Base-by-base conservation (phyloP, 257 asterid species). In the Scutellaria baicalensis region DNA sequence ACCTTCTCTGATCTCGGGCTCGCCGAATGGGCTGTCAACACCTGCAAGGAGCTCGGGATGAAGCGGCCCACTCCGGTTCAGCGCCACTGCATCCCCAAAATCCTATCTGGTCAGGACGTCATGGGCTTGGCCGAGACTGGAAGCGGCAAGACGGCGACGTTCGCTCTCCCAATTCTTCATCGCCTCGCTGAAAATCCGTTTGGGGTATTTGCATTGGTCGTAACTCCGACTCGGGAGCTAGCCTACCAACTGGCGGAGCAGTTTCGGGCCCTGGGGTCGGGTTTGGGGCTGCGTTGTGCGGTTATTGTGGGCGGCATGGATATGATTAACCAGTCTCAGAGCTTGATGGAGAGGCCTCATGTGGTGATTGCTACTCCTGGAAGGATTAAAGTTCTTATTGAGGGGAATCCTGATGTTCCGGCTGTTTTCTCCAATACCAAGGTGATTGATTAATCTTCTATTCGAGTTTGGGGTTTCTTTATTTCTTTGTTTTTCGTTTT, bases 241-340 rank as follows among this genome's bases (percentile, higher is more conserved):
- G 99, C 97, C 7, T 84, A 72, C 77, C 97, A 94, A 74, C 78
- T 94, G 72, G 97, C 97, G 0, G 97, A 94, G 78, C 97, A 94
- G 84, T 94, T 94, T 77, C 75, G 93, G 20, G 97, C 99, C 0
- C 81, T 94, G 0, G 97, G 97, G 5, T 86, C 96, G 33, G 81
- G 93, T 9, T 55, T 94, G 81, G 90, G 85, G 27, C 73, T 94
- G 72, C 86, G 97, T 45, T 84, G 90, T 45, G 75, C 87, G 0
- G 99, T 88, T 47, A 70, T 94, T 47, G 89, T 89, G 3, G 99
- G 99, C n/a, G 99, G 99, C 14, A 86, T 94, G 96, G 95, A 94
- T 83, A 84, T 83, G 81, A 75, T 89, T 11, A 85, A 47, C 73
- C 99, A 94, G 83, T 66, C 98, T 0, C 88, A 85, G 79, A 64